phyloP scores from a whole-genome alignment of 352 stramenopile genomes.

The Phytophthora nicotianae region DNA sequence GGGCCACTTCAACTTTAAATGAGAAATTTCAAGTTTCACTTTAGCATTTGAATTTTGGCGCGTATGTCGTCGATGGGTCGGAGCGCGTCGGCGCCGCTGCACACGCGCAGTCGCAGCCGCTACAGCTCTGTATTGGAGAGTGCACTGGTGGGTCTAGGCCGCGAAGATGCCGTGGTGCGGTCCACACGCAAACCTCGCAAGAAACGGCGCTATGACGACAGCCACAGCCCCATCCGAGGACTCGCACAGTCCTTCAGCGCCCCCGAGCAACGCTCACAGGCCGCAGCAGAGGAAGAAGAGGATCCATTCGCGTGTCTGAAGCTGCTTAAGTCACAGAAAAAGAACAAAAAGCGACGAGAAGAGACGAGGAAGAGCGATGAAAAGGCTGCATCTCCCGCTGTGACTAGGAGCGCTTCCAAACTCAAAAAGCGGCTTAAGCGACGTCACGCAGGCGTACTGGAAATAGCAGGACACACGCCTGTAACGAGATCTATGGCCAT shows the following conservation, averaged over 20 bases:
- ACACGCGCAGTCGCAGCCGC: conserved; percentile 8
- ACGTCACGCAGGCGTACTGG: conserved; percentile 19
- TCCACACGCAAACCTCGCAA: conserved; percentile 34
- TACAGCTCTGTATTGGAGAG: conserved; percentile 44
- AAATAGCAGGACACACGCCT: conserved; percentile 23
- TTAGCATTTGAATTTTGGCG: conserved; percentile 13
- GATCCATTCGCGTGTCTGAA: conserved; percentile 31
- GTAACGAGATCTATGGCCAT: conserved; percentile 26
- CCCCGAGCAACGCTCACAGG: conserved; percentile 1
- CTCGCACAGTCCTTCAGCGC: conserved; percentile 7
- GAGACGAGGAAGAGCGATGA: background rate
- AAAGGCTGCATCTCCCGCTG: conserved; percentile 6
- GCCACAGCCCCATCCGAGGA: conserved; percentile 4
- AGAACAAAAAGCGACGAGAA: conserved; percentile 21
- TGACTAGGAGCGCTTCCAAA: conserved; percentile 23
- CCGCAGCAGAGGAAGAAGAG: conserved; percentile 21
- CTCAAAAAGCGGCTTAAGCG: conserved; percentile 8
- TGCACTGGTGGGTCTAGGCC: conserved; percentile 33
- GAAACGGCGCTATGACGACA: conserved; percentile 18
- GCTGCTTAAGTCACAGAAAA: conserved; percentile 17
- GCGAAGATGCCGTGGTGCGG: conserved; percentile 32
- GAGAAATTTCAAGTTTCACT: background rate
- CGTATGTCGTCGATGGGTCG: conserved; percentile 12
- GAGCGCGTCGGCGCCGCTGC: conserved; percentile 24
- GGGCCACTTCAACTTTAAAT: background rate